A percentile compares a stretch with the other conserved stretches of the same genome.
These are phyloP conservation scores for Apodospora peruviana DNA, from an alignment of 495 filamentous ascomycete species.

Conservation along the genomic window DNA sequence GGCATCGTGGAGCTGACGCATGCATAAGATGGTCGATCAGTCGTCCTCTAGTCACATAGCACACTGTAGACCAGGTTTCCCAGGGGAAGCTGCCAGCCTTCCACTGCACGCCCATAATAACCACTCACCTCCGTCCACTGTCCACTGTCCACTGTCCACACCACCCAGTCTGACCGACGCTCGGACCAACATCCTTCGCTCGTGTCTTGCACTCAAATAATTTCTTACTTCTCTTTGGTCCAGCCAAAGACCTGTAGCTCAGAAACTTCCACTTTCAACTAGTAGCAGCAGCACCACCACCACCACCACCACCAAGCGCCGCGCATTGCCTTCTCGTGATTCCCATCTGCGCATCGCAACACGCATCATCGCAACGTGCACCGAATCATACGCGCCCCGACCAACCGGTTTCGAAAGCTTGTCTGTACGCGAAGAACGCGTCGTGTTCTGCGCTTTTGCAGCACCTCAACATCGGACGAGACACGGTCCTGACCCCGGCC, in stretches of 20 bases:
- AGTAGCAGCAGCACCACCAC: slow-evolving; percentile 5
- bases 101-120: too few species aligned
- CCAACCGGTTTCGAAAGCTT: too few species aligned
- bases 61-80: too few species aligned
- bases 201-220: slow-evolving; percentile 22
- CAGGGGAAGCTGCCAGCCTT: too few species aligned
- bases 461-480: background rate
- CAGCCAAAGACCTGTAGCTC: slow-evolving; percentile 8
- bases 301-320: background rate
- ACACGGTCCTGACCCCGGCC: background rate
- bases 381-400: slow-evolving; percentile 9
- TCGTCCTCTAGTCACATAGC: too few species aligned
- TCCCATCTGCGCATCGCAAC: slow-evolving; percentile 20
- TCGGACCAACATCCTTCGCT: slow-evolving; percentile 22
- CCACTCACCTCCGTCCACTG: too few species aligned
- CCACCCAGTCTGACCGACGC: slow-evolving; percentile 6
- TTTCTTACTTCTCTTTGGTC: slow-evolving; percentile 20
- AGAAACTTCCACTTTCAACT: slow-evolving; percentile 19
- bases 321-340: slow-evolving; percentile 1
- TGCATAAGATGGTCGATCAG: too few species aligned
- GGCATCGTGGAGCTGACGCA: too few species aligned
- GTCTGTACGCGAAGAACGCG: slow-evolving; percentile 23
- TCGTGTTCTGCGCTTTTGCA: slow-evolving; percentile 15
- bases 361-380: slow-evolving; percentile 15
- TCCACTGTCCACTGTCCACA: too few species aligned